These are phyloP conservation scores for Coemansia sp. DNA, from an alignment of 192 early-diverging fungal species.

Conservation along the genomic window DNA sequence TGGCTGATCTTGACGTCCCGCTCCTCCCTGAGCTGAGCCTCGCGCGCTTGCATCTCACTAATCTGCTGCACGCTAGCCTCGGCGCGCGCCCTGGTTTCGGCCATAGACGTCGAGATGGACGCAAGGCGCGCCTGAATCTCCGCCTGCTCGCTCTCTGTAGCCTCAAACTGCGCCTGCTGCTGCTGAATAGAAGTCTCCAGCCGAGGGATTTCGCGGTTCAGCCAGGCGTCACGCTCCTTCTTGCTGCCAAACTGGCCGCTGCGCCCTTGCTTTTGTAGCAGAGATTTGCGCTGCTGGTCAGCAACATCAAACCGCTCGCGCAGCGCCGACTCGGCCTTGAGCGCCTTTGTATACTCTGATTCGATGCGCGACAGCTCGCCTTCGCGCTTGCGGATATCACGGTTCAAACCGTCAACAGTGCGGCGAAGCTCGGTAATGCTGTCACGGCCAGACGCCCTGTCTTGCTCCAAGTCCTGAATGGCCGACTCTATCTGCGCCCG, in stretches of 20 bases:
- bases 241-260: conserved; percentile 75
- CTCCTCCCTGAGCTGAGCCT: conserved; percentile 42
- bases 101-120: conserved; percentile 21
- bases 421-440: conserved; percentile 55
- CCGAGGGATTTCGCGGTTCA: conserved; percentile 70
- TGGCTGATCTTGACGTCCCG: conserved; percentile 37
- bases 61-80: conserved; percentile 28
- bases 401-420: conserved; percentile 27
- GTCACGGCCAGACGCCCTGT: conserved; percentile 50
- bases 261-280: conserved; percentile 89
- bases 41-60: conserved; percentile 44
- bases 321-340: conserved; percentile 61
- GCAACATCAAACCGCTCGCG: conserved; percentile 70
- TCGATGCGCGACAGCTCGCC: conserved; percentile 63
- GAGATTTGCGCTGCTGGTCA: conserved; percentile 72
- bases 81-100: conserved; percentile 24
- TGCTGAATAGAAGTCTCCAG: conserved; percentile 59
- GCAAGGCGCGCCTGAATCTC: conserved; percentile 30
- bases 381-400: conserved; percentile 56
- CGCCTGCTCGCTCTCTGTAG: conserved; percentile 36
- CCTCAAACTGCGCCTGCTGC: conserved; percentile 60
- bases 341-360: conserved; percentile 67
- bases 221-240: conserved; percentile 77
- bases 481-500: conserved; percentile 79
- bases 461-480: conserved; percentile 82